Conservation (phyloP, 2,329 filamentous ascomycete species). For the Aphanocladium album region DNA sequence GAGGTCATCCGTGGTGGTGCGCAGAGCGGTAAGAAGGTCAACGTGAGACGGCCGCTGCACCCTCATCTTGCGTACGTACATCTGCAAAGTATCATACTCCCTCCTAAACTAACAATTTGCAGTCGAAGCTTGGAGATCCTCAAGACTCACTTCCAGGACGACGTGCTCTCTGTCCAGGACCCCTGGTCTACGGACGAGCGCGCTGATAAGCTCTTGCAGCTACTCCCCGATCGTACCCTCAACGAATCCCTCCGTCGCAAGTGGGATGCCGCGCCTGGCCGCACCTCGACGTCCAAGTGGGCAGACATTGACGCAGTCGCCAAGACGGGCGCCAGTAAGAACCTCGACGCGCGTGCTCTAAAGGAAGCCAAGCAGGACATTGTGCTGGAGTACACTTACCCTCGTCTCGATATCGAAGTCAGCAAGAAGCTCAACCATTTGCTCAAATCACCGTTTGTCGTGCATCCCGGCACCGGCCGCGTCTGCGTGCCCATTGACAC, state of each 20-base stretch:
- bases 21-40: slow-evolving; percentile 82
- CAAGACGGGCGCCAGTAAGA: slow-evolving; percentile 66
- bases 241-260: slow-evolving; percentile 79
- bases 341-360: slow-evolving; percentile 67
- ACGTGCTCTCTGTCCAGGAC: slow-evolving; percentile 79
- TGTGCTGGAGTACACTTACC: slow-evolving; percentile 95
- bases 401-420: slow-evolving; percentile 92
- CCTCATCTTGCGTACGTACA: slow-evolving; percentile 69
- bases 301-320: slow-evolving; percentile 85
- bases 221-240: slow-evolving; percentile 76
- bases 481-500: slow-evolving; percentile 95
- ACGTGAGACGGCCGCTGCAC: slow-evolving; percentile 77
- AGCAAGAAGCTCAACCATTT: slow-evolving; percentile 98
- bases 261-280: slow-evolving; percentile 79
- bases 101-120: background rate
- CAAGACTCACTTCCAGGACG: slow-evolving; percentile 75
- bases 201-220: slow-evolving; percentile 70
- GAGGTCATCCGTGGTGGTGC: slow-evolving; percentile 84
- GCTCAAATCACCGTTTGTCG: slow-evolving; percentile 93
- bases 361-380: slow-evolving; percentile 93
- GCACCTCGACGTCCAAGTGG: slow-evolving; percentile 80
- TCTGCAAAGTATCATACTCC: background rate
- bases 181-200: slow-evolving; percentile 71
- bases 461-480: slow-evolving; percentile 88
- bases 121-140: slow-evolving; percentile 82